Conservation (phyloP, 1,284 basidiomycete genomes). For the Cystobasidiaceae sp. region DNA sequence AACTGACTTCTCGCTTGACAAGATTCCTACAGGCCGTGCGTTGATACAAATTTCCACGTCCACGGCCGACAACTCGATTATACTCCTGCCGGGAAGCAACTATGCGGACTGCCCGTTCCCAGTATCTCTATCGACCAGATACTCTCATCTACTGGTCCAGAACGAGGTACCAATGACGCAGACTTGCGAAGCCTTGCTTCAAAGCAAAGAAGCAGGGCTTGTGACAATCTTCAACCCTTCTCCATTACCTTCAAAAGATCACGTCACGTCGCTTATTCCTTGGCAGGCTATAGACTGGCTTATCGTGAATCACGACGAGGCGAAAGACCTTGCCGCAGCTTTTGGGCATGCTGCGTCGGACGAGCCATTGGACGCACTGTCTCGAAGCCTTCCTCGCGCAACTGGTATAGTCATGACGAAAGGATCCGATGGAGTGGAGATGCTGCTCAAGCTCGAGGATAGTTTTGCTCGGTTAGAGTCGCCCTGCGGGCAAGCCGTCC, state of each 20-base stretch:
- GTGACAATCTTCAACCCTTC: conserved; percentile 55
- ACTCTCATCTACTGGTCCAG: conserved; percentile 54
- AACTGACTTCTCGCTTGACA: neutral
- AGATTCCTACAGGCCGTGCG: conserved; percentile 48
- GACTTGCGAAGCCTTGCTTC: conserved; percentile 49
- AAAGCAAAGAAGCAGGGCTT: conserved; percentile 41
- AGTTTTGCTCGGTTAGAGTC: neutral
- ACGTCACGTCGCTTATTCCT: conserved; percentile 49
- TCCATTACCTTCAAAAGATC: conserved; percentile 51
- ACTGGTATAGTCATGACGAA: conserved; percentile 37
- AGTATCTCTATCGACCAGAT: conserved; percentile 26
- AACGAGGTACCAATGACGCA: conserved; percentile 55
- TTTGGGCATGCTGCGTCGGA: neutral
- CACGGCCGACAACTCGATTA: conserved; percentile 49
- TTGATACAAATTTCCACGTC: conserved; percentile 50
- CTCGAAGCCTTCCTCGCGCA: neutral
- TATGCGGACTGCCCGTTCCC: conserved; percentile 1
- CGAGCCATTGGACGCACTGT: conserved; percentile 4
- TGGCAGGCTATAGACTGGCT: conserved; percentile 53
- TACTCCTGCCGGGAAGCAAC: conserved; percentile 37
- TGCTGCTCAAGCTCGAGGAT: neutral
- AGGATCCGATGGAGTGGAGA: conserved; percentile 34
- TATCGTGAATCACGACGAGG: conserved; percentile 51
- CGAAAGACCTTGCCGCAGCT: conserved; percentile 7
- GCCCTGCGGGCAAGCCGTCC: conserved; percentile 30